Base-by-base conservation (phyloP, 1,139 yeast genomes). In the Suhomyces maxii region DNA sequence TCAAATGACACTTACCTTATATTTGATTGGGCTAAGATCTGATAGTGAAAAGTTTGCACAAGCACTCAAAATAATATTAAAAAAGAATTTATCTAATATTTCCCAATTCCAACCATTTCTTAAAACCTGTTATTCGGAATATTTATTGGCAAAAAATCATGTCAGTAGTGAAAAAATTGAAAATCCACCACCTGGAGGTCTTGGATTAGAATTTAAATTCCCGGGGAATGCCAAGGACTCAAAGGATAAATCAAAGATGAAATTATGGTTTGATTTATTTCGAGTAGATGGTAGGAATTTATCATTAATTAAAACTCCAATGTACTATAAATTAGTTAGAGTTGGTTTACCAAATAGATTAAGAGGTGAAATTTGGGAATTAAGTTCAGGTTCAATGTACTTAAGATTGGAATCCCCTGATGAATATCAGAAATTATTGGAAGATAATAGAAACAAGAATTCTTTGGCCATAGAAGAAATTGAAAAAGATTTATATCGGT, bases 281-380 rank as follows among this genome's bases (percentile, higher is more conserved):
- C 75, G 85, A 48, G 80, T 81, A 18, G 86, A 90, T 58, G 99
- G 99, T 12, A 74, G 96, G 43, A 91, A 91, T 59, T 69, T 95
- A 44, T 84, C 95, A 1, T 58, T 91, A 26, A 76, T 89, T 1
- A 79, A 83, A 42, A 89, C 87, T 46, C 89, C 85, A 30, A 82
- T 84, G 63, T 93, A 89, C 61, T 88, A 84, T 64, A 87, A 87
- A 58, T 77, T 91, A 45, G 78, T 93, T 14, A 76, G 97, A 45
- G 95, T 90, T 13, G 99, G 99, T 0, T 74, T 95, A 35, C 98
- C 99, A 8, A 93, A 93, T 61, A 74, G 95, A 48, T 72, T 93
- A 45, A 76, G 99, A 55, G 99, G 99, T 32, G 99, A 95, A 61
- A 75, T 93, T 13, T 95, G 99, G 99, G 99, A 93, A 64, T 69